phyloP scores from a whole-genome alignment of 2,329 filamentous ascomycete genomes.

The Pseudogymnoascus sp. region DNA sequence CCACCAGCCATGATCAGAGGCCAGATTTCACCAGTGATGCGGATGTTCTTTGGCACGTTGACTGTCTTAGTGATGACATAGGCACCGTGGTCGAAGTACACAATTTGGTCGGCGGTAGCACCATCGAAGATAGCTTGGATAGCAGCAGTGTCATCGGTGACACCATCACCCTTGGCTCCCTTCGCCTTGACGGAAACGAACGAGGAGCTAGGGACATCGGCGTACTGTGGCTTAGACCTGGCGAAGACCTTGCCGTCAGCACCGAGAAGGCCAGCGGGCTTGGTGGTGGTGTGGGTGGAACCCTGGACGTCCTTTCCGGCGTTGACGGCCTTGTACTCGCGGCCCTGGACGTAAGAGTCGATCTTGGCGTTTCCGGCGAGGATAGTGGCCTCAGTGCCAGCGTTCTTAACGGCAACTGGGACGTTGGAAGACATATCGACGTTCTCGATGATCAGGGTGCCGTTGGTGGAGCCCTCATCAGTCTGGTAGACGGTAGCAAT shows the following conservation, averaged over 20 bases:
- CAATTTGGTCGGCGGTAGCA: slow-evolving; percentile 54
- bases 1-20: slow-evolving; percentile 81
- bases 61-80: slow-evolving; percentile 65
- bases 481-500: slow-evolving; percentile 67
- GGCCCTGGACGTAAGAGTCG: slow-evolving; percentile 70
- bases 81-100: slow-evolving; percentile 69
- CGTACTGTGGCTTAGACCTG: slow-evolving; percentile 84
- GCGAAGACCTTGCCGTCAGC: slow-evolving; percentile 64
- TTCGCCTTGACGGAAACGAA: slow-evolving; percentile 78
- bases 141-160: slow-evolving; percentile 76
- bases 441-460: slow-evolving; percentile 79
- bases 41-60: slow-evolving; percentile 68
- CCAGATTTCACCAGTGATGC: slow-evolving; percentile 88
- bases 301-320: slow-evolving; percentile 52
- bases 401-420: slow-evolving; percentile 56
- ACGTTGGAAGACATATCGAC: slow-evolving; percentile 70
- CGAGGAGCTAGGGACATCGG: slow-evolving; percentile 52
- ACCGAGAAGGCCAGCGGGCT: slow-evolving; percentile 60
- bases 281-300: slow-evolving; percentile 46
- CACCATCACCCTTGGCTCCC: slow-evolving; percentile 82
- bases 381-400: slow-evolving; percentile 49
- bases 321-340: slow-evolving; percentile 51
- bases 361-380: slow-evolving; percentile 64
- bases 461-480: slow-evolving; percentile 59
- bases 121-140: slow-evolving; percentile 72